A percentile compares a stretch with the other conserved stretches of the same genome.
Evolutionary conservation across 768 basidiomycete genomes (phyloP).

Genomic region (Aureoboletus auriporus): DNA sequence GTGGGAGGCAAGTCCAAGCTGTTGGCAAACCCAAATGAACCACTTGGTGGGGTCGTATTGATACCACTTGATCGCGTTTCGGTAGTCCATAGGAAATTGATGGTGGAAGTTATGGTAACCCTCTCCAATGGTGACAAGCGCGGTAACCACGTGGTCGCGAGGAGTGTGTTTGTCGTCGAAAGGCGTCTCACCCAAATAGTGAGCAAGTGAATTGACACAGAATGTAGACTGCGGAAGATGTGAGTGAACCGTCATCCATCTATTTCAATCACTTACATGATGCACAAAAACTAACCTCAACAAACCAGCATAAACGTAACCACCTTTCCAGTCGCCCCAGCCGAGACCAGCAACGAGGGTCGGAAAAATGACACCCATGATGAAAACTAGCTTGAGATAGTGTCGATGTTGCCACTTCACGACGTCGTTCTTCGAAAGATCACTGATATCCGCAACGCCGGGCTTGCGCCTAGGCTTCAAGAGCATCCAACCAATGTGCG

Average conservation of each 20-base stretch:
- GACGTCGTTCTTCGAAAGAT: slow-evolving; percentile 74
- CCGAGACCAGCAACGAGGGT: slow-evolving; percentile 71
- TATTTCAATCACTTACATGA: slow-evolving; percentile 52
- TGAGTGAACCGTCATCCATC: not conserved
- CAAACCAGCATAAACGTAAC: slow-evolving; percentile 81
- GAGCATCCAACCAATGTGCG: slow-evolving; percentile 92
- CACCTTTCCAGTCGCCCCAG: slow-evolving; percentile 87
- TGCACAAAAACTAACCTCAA: slow-evolving; percentile 81
- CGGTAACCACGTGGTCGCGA: slow-evolving; percentile 84
- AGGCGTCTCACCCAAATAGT: slow-evolving; percentile 91
- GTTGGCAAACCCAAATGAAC: slow-evolving; percentile 57
- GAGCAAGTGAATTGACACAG: slow-evolving; percentile 95
- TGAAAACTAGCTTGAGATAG: slow-evolving; percentile 66
- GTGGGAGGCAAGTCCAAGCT: slow-evolving; percentile 51
- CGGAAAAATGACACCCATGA: slow-evolving; percentile 71
- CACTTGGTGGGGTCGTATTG: slow-evolving; percentile 95
- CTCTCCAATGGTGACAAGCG: slow-evolving; percentile 88
- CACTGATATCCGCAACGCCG: slow-evolving; percentile 86
- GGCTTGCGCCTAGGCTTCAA: slow-evolving; percentile 86
- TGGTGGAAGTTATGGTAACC: slow-evolving; percentile 99
- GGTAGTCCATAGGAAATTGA: slow-evolving; percentile 94
- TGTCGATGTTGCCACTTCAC: slow-evolving; percentile 86
- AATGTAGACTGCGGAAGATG: slow-evolving; percentile 73
- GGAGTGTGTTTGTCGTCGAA: slow-evolving; percentile 97
- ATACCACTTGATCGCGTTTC: slow-evolving; percentile 89